phyloP scores from a whole-genome alignment of 352 stramenopile species.

The Globisporangium polare region DNA sequence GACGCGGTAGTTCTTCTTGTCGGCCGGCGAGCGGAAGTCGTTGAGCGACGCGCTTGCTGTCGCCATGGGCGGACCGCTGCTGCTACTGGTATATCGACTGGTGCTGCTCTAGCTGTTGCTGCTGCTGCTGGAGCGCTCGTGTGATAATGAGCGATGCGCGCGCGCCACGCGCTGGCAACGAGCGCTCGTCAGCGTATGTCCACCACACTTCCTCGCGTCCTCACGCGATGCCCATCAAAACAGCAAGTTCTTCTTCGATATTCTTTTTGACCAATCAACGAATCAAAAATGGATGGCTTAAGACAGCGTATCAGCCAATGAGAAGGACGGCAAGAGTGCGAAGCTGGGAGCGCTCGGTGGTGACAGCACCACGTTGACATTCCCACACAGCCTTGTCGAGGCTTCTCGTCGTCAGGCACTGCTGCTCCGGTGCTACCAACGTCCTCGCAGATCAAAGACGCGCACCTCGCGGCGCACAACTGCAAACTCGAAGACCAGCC shows the following conservation, averaged over 20 bases:
- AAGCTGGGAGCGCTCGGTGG: too few relatives aligned
- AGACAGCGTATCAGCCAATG: background rate
- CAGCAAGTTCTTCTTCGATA: background rate
- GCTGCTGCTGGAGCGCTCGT: background rate
- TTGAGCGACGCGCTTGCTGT: constrained; percentile 26
- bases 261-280: constrained; percentile 6
- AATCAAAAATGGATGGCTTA: background rate
- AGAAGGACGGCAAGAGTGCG: background rate
- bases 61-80: constrained; percentile 5
- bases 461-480: too few relatives aligned
- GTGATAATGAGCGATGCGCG: background rate
- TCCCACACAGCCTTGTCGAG: too few relatives aligned
- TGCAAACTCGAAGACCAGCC: too few relatives aligned
- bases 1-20: constrained; percentile 73
- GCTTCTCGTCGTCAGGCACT: too few relatives aligned
- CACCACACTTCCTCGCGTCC: background rate
- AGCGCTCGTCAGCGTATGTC: background rate
- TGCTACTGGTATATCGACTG: background rate
- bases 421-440: too few relatives aligned
- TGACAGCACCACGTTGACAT: too few relatives aligned
- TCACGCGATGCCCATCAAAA: constrained; percentile 5
- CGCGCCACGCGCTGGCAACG: background rate
- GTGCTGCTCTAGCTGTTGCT: background rate
- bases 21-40: constrained; percentile 44
- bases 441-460: too few relatives aligned